phyloP scores from a whole-genome alignment of 2,329 filamentous ascomycete genomes.

The Penicillium sp. region DNA sequence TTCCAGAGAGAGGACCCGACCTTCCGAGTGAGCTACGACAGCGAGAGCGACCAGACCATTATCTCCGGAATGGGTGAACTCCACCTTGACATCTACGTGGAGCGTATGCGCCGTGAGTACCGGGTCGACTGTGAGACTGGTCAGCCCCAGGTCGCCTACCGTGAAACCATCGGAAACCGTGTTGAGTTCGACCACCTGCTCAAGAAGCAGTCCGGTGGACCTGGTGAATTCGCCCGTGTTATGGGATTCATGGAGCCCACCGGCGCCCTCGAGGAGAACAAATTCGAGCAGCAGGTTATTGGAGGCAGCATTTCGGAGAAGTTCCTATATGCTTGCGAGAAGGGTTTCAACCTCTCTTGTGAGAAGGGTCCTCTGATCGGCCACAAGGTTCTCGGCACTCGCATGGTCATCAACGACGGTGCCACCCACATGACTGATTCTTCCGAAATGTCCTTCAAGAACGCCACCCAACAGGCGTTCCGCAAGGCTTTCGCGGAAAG shows the following conservation, averaged over 20 bases:
- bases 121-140: constrained; percentile 94
- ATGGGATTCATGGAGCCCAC: constrained; percentile 89
- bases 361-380: constrained; percentile 87
- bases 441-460: constrained; percentile 92
- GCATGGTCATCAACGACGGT: constrained; percentile 93
- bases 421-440: constrained; percentile 98
- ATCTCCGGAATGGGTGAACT: constrained; percentile 98
- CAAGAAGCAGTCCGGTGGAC: constrained; percentile 92
- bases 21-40: constrained; percentile 89
- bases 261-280: constrained; percentile 67
- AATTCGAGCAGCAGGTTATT: constrained; percentile 81
- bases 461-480: constrained; percentile 94
- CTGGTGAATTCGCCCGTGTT: constrained; percentile 92
- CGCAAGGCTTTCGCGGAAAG: constrained; percentile 83
- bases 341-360: constrained; percentile 83
- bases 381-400: constrained; percentile 84
- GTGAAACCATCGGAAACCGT: constrained; percentile 80
- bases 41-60: constrained; percentile 92
- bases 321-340: constrained; percentile 89
- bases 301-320: constrained; percentile 94
- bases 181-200: constrained; percentile 89
- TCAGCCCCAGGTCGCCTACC: constrained; percentile 93
- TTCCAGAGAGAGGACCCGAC: constrained; percentile 98
- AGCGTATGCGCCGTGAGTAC: constrained; percentile 95
- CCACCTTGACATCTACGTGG: constrained; percentile 94